A percentile compares a stretch with the other conserved stretches of the same genome.
These are phyloP conservation scores for Clitopilus hobsonii DNA, from an alignment of 768 basidiomycete genomes.

Conservation along the genomic window DNA sequence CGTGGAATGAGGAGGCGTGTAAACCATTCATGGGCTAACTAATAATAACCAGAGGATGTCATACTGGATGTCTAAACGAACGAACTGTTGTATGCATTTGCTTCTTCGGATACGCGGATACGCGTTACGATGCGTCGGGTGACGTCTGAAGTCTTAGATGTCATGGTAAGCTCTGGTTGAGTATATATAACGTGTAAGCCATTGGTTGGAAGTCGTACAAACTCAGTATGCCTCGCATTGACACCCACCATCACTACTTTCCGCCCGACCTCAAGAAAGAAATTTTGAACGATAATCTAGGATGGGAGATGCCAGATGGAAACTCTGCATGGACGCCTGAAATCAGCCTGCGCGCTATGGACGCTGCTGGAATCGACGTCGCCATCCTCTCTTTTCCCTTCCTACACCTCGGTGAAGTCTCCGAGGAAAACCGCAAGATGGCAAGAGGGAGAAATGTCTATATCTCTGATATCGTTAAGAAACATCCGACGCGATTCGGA, in stretches of 20 bases:
- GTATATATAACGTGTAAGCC: not conserved
- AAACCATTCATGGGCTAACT: constrained; percentile 27
- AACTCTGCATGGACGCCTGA: constrained; percentile 64
- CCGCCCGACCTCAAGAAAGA: constrained; percentile 46
- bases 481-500: constrained; percentile 54
- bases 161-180: not conserved
- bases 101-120: not conserved
- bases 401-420: constrained; percentile 31
- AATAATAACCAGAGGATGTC: not conserved
- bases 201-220: not conserved
- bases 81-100: not conserved
- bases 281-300: constrained; percentile 38
- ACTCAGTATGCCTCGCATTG: constrained; percentile 33
- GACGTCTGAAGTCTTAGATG: not conserved
- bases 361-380: constrained; percentile 47
- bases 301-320: constrained; percentile 60
- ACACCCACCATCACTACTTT: constrained; percentile 80
- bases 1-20: constrained; percentile 74
- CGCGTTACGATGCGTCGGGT: not conserved
- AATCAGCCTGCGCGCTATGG: constrained; percentile 60
- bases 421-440: constrained; percentile 32
- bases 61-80: not conserved
- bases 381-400: constrained; percentile 70
- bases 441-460: constrained; percentile 44
- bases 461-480: constrained; percentile 41